These are phyloP conservation scores for Stachybotrys elegans DNA, from an alignment of 2,329 filamentous ascomycete genomes.

Conservation along the genomic window DNA sequence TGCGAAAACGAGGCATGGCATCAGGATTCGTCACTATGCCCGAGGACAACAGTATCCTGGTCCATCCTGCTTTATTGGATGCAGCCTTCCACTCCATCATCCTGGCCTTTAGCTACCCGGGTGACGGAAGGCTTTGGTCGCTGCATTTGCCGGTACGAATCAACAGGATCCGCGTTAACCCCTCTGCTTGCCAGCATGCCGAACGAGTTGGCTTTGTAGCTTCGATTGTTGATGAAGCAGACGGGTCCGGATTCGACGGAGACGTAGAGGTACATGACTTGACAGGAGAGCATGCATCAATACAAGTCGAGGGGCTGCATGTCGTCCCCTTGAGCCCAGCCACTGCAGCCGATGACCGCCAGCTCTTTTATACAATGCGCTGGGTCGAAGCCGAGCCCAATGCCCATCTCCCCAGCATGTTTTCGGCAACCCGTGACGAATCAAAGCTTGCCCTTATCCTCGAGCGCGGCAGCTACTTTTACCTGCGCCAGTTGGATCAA, in stretches of 20 bases:
- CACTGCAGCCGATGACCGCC: background rate
- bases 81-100: background rate
- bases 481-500: background rate
- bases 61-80: conserved; percentile 1
- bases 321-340: background rate
- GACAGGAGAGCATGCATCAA: background rate
- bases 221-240: too few species aligned
- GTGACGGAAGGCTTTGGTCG: background rate
- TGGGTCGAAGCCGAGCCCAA: too few species aligned
- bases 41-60: background rate
- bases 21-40: background rate
- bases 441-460: background rate
- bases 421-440: too few species aligned
- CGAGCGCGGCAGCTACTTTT: background rate
- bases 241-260: too few species aligned
- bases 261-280: too few species aligned
- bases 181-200: too few species aligned
- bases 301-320: conserved; percentile 1
- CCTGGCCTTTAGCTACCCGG: background rate
- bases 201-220: too few species aligned
- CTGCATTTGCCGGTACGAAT: background rate
- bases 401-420: too few species aligned
- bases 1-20: background rate
- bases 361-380: too few species aligned
- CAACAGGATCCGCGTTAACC: background rate